phyloP scores from a whole-genome alignment of 495 filamentous ascomycete genomes.

The Aspergillus baeticus region DNA sequence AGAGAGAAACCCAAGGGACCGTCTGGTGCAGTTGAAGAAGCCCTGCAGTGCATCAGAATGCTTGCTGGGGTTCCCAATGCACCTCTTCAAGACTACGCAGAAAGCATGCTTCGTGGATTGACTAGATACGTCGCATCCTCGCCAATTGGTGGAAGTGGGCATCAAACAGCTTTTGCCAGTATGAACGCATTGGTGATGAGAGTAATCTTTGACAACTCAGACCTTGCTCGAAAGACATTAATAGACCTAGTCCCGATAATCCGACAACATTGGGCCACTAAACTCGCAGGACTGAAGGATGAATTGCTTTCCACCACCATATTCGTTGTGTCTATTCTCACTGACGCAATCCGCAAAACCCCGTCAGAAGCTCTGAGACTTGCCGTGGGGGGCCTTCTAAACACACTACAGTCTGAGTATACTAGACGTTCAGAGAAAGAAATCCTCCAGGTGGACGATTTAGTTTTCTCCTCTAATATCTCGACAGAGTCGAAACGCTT shows the following conservation, averaged over 20 bases:
- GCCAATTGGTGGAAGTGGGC: constrained; percentile 56
- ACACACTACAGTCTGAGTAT: constrained; percentile 71
- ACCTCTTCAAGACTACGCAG: constrained; percentile 59
- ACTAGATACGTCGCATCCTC: constrained; percentile 63
- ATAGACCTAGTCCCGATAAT: constrained; percentile 67
- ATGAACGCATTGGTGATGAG: constrained; percentile 69
- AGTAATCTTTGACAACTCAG: constrained; percentile 64
- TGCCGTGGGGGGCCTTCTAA: constrained; percentile 53
- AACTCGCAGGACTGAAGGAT: constrained; percentile 60
- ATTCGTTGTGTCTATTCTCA: constrained; percentile 44
- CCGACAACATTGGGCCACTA: constrained; percentile 69
- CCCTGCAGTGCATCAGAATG: constrained; percentile 63
- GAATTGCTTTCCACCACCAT: constrained; percentile 74
- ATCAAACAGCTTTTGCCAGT: constrained; percentile 69
- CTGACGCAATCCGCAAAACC: constrained; percentile 22
- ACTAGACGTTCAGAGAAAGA: constrained; percentile 65
- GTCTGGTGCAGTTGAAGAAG: constrained; percentile 49
- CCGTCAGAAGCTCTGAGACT: constrained; percentile 29
- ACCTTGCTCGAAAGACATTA: constrained; percentile 56
- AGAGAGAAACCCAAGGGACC: constrained; percentile 28
- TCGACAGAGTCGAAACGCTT: constrained; percentile 13
- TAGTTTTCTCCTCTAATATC: constrained; percentile 51
- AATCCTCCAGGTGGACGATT: constrained; percentile 73
- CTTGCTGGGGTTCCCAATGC: constrained; percentile 70
- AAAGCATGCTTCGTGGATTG: constrained; percentile 56